These are phyloP conservation scores for Leccinellum albellum DNA, from an alignment of 768 basidiomycete genomes.

Conservation along the genomic window DNA sequence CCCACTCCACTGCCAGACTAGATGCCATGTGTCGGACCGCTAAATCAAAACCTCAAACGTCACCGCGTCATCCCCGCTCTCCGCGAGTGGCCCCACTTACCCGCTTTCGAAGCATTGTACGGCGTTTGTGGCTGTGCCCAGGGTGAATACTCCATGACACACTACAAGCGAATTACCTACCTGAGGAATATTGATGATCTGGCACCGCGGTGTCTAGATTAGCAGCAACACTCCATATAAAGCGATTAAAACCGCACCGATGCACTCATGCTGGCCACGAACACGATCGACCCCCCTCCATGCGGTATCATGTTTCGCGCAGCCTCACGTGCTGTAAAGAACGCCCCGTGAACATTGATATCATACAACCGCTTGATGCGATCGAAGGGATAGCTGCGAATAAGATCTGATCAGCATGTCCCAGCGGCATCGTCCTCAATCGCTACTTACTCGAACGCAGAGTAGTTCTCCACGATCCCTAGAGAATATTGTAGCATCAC, in stretches of 20 bases:
- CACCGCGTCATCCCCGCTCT: background rate
- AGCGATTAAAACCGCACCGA: constrained; percentile 48
- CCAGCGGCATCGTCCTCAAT: background rate
- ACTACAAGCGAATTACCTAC: constrained; percentile 31
- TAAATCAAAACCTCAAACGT: constrained; percentile 24
- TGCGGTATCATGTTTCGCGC: constrained; percentile 86
- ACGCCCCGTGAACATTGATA: constrained; percentile 91
- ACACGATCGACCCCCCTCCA: constrained; percentile 75
- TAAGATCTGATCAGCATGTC: constrained; percentile 5
- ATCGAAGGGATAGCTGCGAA: constrained; percentile 76
- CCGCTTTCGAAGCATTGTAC: constrained; percentile 95
- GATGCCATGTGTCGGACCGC: constrained; percentile 94
- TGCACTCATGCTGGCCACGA: constrained; percentile 90
- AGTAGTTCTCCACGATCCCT: constrained; percentile 87
- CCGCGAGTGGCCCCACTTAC: constrained; percentile 34
- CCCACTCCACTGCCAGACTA: constrained; percentile 94
- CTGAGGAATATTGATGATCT: constrained; percentile 91
- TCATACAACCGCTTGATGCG: constrained; percentile 82
- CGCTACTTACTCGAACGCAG: constrained; percentile 77
- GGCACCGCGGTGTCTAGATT: constrained; percentile 8
- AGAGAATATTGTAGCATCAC: constrained; percentile 5
- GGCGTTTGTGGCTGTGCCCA: constrained; percentile 74
- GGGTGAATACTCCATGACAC: background rate
- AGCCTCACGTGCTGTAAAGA: constrained; percentile 95
- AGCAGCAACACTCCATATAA: background rate